These are phyloP conservation scores for Verticillium albo-atrum DNA, from an alignment of 2,329 filamentous ascomycete genomes.

Conservation along the genomic window DNA sequence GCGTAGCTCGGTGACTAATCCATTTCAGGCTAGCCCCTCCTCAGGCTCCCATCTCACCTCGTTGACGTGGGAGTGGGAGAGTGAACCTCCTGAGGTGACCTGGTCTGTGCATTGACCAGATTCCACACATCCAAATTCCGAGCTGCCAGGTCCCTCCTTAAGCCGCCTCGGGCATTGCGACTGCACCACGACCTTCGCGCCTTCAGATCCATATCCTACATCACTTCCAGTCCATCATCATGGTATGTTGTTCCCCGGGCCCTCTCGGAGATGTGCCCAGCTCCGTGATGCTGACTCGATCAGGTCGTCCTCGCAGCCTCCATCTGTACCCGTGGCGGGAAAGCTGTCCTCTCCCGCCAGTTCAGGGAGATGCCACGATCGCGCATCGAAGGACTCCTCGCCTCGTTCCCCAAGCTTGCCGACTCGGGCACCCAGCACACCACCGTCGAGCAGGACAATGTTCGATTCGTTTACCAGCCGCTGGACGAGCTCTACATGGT, in stretches of 20 bases:
- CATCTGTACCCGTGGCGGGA: constrained; percentile 97
- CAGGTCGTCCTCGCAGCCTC: constrained; percentile 98
- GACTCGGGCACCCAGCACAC: constrained; percentile 96
- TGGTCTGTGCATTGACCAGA: constrained; percentile 16
- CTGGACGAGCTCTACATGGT: constrained; percentile 99
- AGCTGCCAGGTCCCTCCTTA: constrained; percentile 1
- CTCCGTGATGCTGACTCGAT: constrained; percentile 4
- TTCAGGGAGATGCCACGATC: constrained; percentile 98
- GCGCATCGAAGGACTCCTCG: constrained; percentile 91
- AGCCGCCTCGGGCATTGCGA: constrained; percentile 7
- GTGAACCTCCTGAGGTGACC: not conserved
- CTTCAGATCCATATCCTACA: constrained; percentile 7
- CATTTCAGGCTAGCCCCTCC: not conserved
- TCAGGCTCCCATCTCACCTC: not conserved
- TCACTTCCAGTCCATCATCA: constrained; percentile 5
- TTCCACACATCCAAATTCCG: constrained; percentile 15
- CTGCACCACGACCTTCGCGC: constrained; percentile 1
- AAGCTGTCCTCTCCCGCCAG: constrained; percentile 95
- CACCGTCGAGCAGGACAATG: constrained; percentile 97
- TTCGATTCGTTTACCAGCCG: constrained; percentile 98
- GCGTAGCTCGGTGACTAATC: not conserved
- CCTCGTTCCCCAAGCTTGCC: constrained; percentile 95
- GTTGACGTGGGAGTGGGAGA: no score
- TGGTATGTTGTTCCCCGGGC: constrained; percentile 3
- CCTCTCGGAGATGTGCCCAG: not conserved